Evolutionary conservation across 1,139 yeast species (phyloP).

Genomic region (Taphrina deformans): DNA sequence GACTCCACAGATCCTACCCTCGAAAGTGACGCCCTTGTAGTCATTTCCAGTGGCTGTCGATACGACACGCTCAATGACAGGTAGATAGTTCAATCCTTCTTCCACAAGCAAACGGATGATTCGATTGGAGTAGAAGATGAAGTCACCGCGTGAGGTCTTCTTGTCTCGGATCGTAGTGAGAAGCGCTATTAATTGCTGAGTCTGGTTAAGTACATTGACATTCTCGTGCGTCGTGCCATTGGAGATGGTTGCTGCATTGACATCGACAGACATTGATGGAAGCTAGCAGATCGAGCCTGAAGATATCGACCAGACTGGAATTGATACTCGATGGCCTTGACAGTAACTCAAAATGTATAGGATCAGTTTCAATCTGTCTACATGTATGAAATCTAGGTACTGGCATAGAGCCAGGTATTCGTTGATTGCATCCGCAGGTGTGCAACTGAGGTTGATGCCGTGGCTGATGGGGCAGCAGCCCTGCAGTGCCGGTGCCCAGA

Average conservation of each 20-base stretch:
- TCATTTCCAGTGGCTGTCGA: conserved; percentile 62
- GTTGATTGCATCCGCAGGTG: too few species aligned
- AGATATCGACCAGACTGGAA: too few species aligned
- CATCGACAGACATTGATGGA: neutral
- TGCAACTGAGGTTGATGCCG: too few species aligned
- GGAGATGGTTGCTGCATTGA: conserved; percentile 30
- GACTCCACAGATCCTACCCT: conserved; percentile 95
- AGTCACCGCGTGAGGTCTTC: conserved; percentile 70
- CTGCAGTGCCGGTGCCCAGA: too few species aligned
- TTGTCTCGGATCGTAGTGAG: conserved; percentile 87
- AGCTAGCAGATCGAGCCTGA: neutral
- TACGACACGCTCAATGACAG: conserved; percentile 67
- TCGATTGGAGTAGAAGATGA: conserved; percentile 91
- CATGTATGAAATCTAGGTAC: too few species aligned
- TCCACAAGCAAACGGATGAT: conserved; percentile 90
- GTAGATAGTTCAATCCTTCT: conserved; percentile 84
- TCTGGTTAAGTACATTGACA: conserved; percentile 74
- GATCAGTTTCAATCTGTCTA: too few species aligned
- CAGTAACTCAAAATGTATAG: too few species aligned
- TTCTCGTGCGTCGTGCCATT: conserved; percentile 34
- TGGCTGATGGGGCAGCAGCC: too few species aligned
- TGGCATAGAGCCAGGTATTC: too few species aligned
- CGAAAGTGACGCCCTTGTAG: conserved; percentile 76
- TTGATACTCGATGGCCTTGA: too few species aligned
- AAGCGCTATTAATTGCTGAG: conserved; percentile 82